phyloP scores from a whole-genome alignment of 805 yeast genomes.

The Spathaspora girioi region DNA sequence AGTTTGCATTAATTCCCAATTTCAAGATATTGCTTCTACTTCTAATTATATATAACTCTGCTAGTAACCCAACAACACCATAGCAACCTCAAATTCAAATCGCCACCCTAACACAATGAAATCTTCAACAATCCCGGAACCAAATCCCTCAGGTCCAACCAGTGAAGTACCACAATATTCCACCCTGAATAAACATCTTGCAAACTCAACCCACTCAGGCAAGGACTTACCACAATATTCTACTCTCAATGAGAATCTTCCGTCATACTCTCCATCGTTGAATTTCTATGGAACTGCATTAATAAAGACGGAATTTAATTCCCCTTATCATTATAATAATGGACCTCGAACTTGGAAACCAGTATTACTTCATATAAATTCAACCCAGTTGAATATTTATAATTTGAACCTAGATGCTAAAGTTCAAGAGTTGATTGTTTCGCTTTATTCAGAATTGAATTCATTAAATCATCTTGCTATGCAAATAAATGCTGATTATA shows the following conservation, averaged over 20 bases:
- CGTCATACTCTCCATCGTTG: conserved; percentile 28
- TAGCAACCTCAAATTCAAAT: no score
- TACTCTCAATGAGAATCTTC: conserved; percentile 21
- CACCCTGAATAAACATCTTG: conserved; percentile 16
- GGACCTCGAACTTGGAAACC: conserved; percentile 30
- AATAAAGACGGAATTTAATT: conserved; percentile 31
- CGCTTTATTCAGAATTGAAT: conserved; percentile 29
- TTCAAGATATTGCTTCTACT: neutral
- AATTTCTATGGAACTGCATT: conserved; percentile 31
- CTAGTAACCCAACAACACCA: no score
- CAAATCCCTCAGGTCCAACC: neutral
- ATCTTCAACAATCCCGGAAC: no score
- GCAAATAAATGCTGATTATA: conserved; percentile 5
- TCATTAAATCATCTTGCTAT: conserved; percentile 13
- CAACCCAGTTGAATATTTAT: conserved; percentile 35
- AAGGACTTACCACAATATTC: conserved; percentile 23
- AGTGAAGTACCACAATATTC: conserved; percentile 18
- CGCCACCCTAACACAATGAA: neutral
- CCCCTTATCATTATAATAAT: conserved; percentile 32
- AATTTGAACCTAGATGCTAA: conserved; percentile 20
- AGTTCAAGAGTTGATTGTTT: conserved; percentile 20
- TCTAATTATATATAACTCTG: neutral
- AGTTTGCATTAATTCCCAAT: neutral
- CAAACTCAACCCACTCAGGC: no score
- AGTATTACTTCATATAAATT: conserved; percentile 35